Conservation (phyloP, 1,284 basidiomycete species). For the Cerrena zonata region DNA sequence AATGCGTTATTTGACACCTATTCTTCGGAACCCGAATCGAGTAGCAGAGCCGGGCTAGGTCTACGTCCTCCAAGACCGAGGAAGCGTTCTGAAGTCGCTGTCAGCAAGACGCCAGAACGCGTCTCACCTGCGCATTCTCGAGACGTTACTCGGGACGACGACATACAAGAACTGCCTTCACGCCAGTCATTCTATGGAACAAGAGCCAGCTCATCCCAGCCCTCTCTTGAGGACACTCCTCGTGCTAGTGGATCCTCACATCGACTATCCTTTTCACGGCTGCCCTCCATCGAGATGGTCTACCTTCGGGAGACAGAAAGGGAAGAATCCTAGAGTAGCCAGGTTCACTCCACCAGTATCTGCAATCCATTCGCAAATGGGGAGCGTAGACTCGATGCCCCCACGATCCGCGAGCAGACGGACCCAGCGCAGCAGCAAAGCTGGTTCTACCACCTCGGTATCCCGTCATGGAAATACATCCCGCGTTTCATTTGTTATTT, state of each 20-base stretch:
- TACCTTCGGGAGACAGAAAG: conserved; percentile 36
- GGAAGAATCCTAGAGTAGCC: conserved; percentile 6
- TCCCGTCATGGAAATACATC: conserved; percentile 3
- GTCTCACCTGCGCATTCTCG: background rate
- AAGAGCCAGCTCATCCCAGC: background rate
- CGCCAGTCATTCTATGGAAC: background rate
- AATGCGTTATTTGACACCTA: conserved; percentile 21
- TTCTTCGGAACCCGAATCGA: conserved; percentile 9
- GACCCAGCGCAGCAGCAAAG: conserved; percentile 3
- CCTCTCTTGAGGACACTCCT: background rate
- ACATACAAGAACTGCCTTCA: background rate
- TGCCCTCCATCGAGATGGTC: conserved; percentile 35
- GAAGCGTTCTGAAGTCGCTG: conserved; percentile 10
- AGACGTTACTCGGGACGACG: conserved; percentile 10
- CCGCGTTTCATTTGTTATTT: conserved; percentile 4
- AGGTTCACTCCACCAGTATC: conserved; percentile 12
- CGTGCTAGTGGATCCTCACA: conserved; percentile 12
- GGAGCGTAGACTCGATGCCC: conserved; percentile 18
- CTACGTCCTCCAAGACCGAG: conserved; percentile 20
- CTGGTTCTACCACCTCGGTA: conserved; percentile 1
- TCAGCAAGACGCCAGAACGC: background rate
- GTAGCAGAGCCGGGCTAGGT: conserved; percentile 10
- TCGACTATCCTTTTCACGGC: conserved; percentile 17
- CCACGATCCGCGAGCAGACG: conserved; percentile 13
- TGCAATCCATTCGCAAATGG: conserved; percentile 16